Evolutionary conservation across 345 rosid genomes (phyloP), one percentile per base, ranked within the genome.

Genomic region (Heritiera fomes): DNA sequence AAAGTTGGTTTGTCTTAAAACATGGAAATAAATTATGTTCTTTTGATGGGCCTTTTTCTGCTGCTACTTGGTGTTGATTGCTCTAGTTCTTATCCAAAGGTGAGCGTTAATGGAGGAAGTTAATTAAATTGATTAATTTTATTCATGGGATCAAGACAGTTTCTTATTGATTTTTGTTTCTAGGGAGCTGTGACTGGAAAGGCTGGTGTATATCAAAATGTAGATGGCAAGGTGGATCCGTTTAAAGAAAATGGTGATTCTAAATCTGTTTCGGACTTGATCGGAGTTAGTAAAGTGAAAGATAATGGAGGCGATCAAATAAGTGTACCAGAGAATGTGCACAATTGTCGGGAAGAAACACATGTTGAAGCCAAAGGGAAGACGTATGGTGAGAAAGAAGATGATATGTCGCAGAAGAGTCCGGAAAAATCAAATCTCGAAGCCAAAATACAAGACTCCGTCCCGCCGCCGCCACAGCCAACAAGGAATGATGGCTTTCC

Each of bases 1-100:
- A 81, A 84, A 81, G 66, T 81, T 77, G 80, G 62, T 78, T n/a
- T 56, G 7, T 43, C 59, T 86, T 64, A 64, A 78, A 81, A 52
- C 0, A 90, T 92, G 96, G 84, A 78, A 80, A 63, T 18, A 47
- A 62, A 74, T 75, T 77, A 73, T 28, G 82, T 79, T 72, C 66
- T 83, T 20, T 45, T 80, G 80, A 60, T 83, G 62, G 84, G 79
- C 72, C 75, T 89, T 81, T 78, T 85, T 66, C 75, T 90, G 49
- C 50, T 88, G 38, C 71, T 88, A 32, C 82, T 82, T 52, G 84
- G 69, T 49, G 74, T 78, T 76, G 82, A 68, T 53, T 77, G 60
- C 75, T 83, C 85, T 56, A 34, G 77, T 43, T 80, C 76, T 49
- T 85, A 84, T 73, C 60, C 47, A 12, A 77, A 87, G 90, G 97